These are phyloP conservation scores for Xerophyta viscosa DNA, from an alignment of 106 monocot species.

Conservation along the genomic window DNA sequence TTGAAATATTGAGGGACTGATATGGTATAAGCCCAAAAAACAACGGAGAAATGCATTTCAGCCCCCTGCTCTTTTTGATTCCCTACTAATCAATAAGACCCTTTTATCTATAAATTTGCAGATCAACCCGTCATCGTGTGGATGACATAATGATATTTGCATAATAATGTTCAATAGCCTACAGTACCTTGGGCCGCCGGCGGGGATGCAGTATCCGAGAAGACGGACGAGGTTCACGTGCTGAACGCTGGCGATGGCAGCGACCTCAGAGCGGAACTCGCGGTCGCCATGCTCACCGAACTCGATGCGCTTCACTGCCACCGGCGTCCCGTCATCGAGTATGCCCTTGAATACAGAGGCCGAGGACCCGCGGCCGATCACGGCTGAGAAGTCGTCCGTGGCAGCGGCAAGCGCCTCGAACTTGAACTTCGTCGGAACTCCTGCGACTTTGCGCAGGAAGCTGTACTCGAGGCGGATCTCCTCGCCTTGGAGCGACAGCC, in stretches of 20 bases:
- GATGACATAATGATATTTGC: too few species aligned
- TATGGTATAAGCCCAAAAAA: too few species aligned
- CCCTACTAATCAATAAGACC: too few species aligned
- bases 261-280: slow-evolving; percentile 51
- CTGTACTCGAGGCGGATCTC: slow-evolving; percentile 12
- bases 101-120: too few species aligned
- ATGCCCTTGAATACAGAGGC: slow-evolving; percentile 47
- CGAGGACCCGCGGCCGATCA: slow-evolving; percentile 34
- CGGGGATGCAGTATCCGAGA: slow-evolving; percentile 3
- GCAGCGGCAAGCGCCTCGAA: slow-evolving; percentile 32
- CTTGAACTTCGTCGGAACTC: slow-evolving; percentile 27
- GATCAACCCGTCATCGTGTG: too few species aligned
- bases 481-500: background rate
- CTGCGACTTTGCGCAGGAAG: slow-evolving; percentile 22
- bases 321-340: slow-evolving; percentile 28
- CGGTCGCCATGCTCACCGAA: slow-evolving; percentile 17
- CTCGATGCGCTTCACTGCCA: slow-evolving; percentile 53
- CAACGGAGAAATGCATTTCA: too few species aligned
- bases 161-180: too few species aligned
- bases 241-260: slow-evolving; percentile 31
- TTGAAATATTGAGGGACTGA: too few species aligned
- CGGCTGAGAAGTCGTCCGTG: slow-evolving; percentile 30
- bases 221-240: slow-evolving; percentile 14
- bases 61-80: too few species aligned
- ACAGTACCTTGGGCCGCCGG: too few species aligned